Evolutionary conservation across 1,284 basidiomycete species (phyloP).

Genomic region (Hymenochaete sp.): DNA sequence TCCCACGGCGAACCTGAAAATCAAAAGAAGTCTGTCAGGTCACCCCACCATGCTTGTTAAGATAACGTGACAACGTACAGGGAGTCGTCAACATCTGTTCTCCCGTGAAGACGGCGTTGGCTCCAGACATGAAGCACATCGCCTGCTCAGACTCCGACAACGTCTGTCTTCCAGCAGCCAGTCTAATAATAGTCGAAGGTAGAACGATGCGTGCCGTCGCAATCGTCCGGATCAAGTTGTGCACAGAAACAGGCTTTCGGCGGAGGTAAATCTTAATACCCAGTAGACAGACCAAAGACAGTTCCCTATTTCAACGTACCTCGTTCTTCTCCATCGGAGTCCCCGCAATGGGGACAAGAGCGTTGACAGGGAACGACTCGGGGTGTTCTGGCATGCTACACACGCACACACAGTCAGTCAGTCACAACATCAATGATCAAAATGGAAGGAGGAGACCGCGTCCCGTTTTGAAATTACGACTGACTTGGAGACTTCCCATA

Average conservation of each 20-base stretch:
- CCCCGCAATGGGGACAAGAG: conserved; percentile 73
- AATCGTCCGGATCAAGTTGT: conserved; percentile 87
- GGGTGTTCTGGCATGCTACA: conserved; percentile 87
- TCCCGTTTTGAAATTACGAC: too few species aligned
- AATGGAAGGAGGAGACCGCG: too few species aligned
- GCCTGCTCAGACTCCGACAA: conserved; percentile 90
- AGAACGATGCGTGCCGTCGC: conserved; percentile 91
- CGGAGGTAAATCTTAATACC: conserved; percentile 9
- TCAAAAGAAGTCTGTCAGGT: conserved; percentile 15
- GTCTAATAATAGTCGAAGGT: conserved; percentile 88
- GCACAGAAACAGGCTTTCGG: conserved; percentile 65
- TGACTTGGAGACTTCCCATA: conserved; percentile 88
- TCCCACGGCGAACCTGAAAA: conserved; percentile 75
- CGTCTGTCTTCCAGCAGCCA: conserved; percentile 89
- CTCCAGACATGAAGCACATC: conserved; percentile 98
- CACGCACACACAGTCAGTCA: conserved; percentile 6
- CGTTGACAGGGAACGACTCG: conserved; percentile 98
- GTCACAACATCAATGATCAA: conserved; percentile 2
- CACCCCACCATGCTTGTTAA: conserved; percentile 15
- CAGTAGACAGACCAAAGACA: conserved; percentile 15
- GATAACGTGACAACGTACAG: conserved; percentile 42
- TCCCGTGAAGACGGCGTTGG: conserved; percentile 97
- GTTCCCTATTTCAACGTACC: conserved; percentile 30
- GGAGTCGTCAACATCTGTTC: conserved; percentile 97
- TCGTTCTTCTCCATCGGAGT: conserved; percentile 69